Conservation (phyloP, 345 rosid genomes). For the Citrus hindsii region DNA sequence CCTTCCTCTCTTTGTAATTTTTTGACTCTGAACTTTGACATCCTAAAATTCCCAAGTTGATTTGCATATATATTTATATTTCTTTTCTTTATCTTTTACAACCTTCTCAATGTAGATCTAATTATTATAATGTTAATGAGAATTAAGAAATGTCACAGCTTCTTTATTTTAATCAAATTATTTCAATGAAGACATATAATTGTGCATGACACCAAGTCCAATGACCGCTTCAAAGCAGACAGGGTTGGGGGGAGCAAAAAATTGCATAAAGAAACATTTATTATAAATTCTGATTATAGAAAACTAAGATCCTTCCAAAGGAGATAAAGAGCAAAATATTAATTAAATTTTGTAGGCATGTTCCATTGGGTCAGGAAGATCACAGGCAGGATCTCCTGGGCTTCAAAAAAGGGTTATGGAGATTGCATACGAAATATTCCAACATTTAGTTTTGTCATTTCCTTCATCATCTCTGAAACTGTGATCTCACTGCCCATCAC, state of each 20-base stretch:
- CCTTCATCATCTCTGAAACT: slow-evolving; percentile 10
- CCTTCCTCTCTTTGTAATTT: slow-evolving; percentile 2
- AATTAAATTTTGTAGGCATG: slow-evolving; percentile 25
- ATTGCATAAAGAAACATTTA: slow-evolving; percentile 5
- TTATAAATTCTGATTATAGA: not conserved
- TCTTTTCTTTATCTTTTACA: not conserved
- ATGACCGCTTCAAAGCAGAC: slow-evolving; percentile 57
- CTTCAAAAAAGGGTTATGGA: slow-evolving; percentile 27
- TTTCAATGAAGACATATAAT: slow-evolving; percentile 25
- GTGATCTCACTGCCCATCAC: slow-evolving; percentile 23
- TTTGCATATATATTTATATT: not conserved
- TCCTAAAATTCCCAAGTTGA: slow-evolving; percentile 36
- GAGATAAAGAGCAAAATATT: slow-evolving; percentile 25
- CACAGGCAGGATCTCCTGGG: slow-evolving; percentile 39
- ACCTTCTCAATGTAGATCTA: slow-evolving; percentile 11
- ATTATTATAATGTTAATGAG: slow-evolving; percentile 11
- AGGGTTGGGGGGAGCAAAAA: slow-evolving; percentile 32
- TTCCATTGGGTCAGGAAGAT: slow-evolving; percentile 45
- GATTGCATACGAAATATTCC: slow-evolving; percentile 30
- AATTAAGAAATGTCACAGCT: slow-evolving; percentile 20
- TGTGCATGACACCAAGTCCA: slow-evolving; percentile 49
- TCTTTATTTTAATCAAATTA: too few species aligned
- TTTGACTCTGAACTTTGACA: slow-evolving; percentile 37
- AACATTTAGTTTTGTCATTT: slow-evolving; percentile 24
- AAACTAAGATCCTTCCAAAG: slow-evolving; percentile 22